These are phyloP conservation scores for Chrysoporthe puriensis DNA, from an alignment of 2,329 filamentous ascomycete species.

Conservation along the genomic window DNA sequence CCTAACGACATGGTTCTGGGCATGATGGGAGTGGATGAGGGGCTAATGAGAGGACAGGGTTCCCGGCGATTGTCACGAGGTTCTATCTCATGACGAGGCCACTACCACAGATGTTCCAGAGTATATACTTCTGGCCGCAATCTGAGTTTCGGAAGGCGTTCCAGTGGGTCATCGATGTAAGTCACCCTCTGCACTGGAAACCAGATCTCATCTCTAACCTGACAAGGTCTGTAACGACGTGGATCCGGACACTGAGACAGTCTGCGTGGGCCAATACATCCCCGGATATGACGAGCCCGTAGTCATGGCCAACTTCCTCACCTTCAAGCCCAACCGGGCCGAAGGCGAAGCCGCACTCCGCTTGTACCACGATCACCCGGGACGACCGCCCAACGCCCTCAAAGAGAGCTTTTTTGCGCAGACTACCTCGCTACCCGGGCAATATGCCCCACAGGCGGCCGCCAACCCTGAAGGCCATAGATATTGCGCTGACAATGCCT, in stretches of 20 bases:
- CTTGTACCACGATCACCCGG: slow-evolving; percentile 38
- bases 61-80: slow-evolving; percentile 55
- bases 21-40: background rate
- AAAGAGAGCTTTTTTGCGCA: slow-evolving; percentile 42
- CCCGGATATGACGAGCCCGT: slow-evolving; percentile 36
- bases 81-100: slow-evolving; percentile 51
- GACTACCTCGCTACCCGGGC: slow-evolving; percentile 43
- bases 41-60: slow-evolving; percentile 40
- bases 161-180: slow-evolving; percentile 50
- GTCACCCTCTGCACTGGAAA: slow-evolving; percentile 15
- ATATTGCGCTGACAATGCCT: slow-evolving; percentile 56
- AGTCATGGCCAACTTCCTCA: slow-evolving; percentile 44
- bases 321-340: slow-evolving; percentile 44
- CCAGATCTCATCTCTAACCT: background rate
- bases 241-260: slow-evolving; percentile 46
- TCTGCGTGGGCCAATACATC: slow-evolving; percentile 40
- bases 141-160: slow-evolving; percentile 49
- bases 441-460: slow-evolving; percentile 48
- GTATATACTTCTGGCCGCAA: slow-evolving; percentile 51
- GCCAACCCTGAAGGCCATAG: slow-evolving; percentile 54
- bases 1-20: no score
- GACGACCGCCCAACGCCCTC: slow-evolving; percentile 42
- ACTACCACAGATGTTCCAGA: slow-evolving; percentile 39
- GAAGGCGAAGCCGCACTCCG: slow-evolving; percentile 42
- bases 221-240: slow-evolving; percentile 36